Conservation (phyloP, 768 basidiomycete genomes). For the Pulveroboletus sp. region DNA sequence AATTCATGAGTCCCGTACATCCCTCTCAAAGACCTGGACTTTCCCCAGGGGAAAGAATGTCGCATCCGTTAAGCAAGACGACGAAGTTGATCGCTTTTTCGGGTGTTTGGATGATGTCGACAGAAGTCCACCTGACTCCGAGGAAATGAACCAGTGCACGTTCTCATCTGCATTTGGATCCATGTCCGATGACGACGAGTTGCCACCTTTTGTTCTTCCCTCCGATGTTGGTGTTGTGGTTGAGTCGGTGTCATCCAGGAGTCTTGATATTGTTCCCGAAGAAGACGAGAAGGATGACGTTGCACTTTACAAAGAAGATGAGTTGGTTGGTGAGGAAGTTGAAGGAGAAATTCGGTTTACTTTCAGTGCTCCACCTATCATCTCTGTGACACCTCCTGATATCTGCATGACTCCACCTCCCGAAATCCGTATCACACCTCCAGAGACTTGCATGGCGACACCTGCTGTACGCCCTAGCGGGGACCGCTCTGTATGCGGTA, state of each 20-base stretch:
- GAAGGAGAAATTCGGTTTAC: constrained; percentile 70
- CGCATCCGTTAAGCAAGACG: constrained; percentile 22
- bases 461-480: constrained; percentile 15
- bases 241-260: constrained; percentile 23
- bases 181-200: constrained; percentile 43
- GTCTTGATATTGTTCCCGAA: constrained; percentile 39
- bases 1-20: constrained; percentile 33
- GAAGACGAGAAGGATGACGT: constrained; percentile 32
- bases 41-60: constrained; percentile 43
- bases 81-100: constrained; percentile 74
- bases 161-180: constrained; percentile 52
- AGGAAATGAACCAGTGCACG: constrained; percentile 53
- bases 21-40: constrained; percentile 66
- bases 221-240: constrained; percentile 40
- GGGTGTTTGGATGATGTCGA: constrained; percentile 58
- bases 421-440: constrained; percentile 20
- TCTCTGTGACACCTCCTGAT: constrained; percentile 23
- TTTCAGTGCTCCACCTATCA: constrained; percentile 54
- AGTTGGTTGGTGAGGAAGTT: constrained; percentile 54
- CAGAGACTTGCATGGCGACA: constrained; percentile 14
- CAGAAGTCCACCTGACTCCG: constrained; percentile 42
- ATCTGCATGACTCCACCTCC: constrained; percentile 27
- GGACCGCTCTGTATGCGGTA: constrained; percentile 1
- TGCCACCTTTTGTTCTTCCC: constrained; percentile 49
- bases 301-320: constrained; percentile 38